Base-by-base conservation (phyloP, 371 early-diverging fungal genomes). In the Dichotomocladium elegans region DNA sequence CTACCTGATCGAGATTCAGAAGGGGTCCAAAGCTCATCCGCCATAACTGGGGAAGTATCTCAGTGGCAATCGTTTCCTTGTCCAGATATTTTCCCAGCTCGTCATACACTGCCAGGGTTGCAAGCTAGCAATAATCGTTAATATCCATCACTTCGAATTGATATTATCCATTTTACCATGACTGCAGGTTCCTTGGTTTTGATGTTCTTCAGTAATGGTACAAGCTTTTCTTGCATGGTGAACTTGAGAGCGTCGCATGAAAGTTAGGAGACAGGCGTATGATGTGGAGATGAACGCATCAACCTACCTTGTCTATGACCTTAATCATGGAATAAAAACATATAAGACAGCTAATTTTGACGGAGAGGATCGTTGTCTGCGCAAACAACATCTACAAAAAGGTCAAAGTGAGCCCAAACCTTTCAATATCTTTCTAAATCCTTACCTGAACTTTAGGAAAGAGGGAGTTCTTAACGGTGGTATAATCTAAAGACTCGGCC, bases 21-120 rank as follows among this genome's bases (percentile, higher is more conserved):
- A 83, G 62, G 1, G 83, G 85, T 11, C 90, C 91, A 47, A 90
- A 80, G 26, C 85, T 72, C 68, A 90, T 72, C 30, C 76, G 71
- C 94, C 94, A 93, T 40, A 92, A 62, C 42, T 88, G 89, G 0
- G 90, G 91, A 35, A 93, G 47, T 10, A 93, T 77, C 41, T 85
- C 86, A 0, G 79, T 85, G 3, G 92, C 94, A 40, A 90, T 81
- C 6, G 80, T 69, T 26, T 87, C 88, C 57, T 85, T 84, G n/a
- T 92, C 92, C 12, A 89, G 65, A 42, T 77, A 61, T 35, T 81
- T 80, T 2, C 89, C 89, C 60, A 89, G 73, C 34, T 91, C 89
- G 51, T 89, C 87, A 60, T 91, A 93, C 12, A 91, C 86, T 15
- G 82, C 82, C 48, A 91, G 67, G n/a, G 90, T 83, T 4, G 91